Evolutionary conservation across 1,139 yeast species (phyloP).

Genomic region (Pichia sp.): DNA sequence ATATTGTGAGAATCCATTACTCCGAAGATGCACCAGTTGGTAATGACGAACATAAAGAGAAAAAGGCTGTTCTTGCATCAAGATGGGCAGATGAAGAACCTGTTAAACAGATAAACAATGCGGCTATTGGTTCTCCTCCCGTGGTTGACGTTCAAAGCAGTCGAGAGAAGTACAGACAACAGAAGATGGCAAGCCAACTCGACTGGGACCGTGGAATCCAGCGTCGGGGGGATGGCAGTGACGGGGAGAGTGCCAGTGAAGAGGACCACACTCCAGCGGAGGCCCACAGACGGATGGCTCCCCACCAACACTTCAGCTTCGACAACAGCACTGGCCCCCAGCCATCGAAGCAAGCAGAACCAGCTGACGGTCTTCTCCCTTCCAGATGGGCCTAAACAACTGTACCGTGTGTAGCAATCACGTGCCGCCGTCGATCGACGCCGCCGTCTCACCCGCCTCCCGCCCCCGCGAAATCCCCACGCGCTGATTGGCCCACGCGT

Average conservation of each 20-base stretch:
- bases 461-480: no score
- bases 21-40: slow-evolving; percentile 1
- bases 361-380: background rate
- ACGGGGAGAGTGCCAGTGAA: background rate
- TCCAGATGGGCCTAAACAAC: slow-evolving; percentile 6
- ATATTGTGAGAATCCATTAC: slow-evolving; percentile 6
- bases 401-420: background rate
- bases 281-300: background rate
- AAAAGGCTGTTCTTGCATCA: background rate
- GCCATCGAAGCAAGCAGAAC: background rate
- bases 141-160: background rate
- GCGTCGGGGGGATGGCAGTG: background rate
- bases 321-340: slow-evolving; percentile 1
- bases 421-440: no score
- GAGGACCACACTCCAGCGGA: background rate
- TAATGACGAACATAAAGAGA: background rate
- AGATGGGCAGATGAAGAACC: slow-evolving; percentile 15
- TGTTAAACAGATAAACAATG: no score
- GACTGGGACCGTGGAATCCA: slow-evolving; percentile 8
- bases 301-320: slow-evolving; percentile 2
- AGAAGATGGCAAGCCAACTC: slow-evolving; percentile 1
- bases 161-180: slow-evolving; percentile 2
- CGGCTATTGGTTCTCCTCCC: slow-evolving; percentile 2
- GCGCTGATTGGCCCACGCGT: no score
- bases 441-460: no score